Evolutionary conservation across 2,329 filamentous ascomycete species (phyloP).

Genomic region (Aspergillus sp.): DNA sequence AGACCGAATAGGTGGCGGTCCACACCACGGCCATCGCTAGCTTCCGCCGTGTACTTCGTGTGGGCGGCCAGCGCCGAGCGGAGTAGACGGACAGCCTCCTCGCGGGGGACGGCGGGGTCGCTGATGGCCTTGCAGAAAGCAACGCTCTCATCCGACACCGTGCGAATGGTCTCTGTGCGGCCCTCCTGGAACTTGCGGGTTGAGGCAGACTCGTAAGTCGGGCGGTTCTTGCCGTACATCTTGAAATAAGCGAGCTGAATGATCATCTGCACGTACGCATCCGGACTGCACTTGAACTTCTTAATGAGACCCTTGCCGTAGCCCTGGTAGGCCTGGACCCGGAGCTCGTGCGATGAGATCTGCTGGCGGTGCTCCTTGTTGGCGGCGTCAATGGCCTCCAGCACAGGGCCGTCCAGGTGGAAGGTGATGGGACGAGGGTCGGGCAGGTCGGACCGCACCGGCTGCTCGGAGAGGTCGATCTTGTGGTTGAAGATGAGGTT

Average conservation of each 20-base stretch:
- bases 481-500: conserved; percentile 91
- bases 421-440: conserved; percentile 80
- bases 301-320: conserved; percentile 99
- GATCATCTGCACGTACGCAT: conserved; percentile 97
- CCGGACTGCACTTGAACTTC: conserved; percentile 97
- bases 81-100: conserved; percentile 73
- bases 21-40: conserved; percentile 88
- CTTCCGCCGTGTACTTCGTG: conserved; percentile 85
- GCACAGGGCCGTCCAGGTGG: conserved; percentile 71
- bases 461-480: conserved; percentile 80
- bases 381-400: conserved; percentile 77
- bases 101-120: conserved; percentile 64
- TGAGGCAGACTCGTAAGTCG: conserved; percentile 95
- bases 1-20: conserved; percentile 97
- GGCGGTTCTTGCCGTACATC: conserved; percentile 97
- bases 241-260: conserved; percentile 98
- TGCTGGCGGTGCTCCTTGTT: conserved; percentile 75
- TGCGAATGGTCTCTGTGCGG: conserved; percentile 92
- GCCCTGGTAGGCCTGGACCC: conserved; percentile 92
- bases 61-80: conserved; percentile 79
- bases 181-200: conserved; percentile 95
- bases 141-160: conserved; percentile 85
- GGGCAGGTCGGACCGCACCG: conserved; percentile 77
- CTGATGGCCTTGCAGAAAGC: conserved; percentile 87
- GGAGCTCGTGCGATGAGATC: conserved; percentile 85